phyloP scores from a whole-genome alignment of 495 filamentous ascomycete genomes.

The Delitschia confertaspora region DNA sequence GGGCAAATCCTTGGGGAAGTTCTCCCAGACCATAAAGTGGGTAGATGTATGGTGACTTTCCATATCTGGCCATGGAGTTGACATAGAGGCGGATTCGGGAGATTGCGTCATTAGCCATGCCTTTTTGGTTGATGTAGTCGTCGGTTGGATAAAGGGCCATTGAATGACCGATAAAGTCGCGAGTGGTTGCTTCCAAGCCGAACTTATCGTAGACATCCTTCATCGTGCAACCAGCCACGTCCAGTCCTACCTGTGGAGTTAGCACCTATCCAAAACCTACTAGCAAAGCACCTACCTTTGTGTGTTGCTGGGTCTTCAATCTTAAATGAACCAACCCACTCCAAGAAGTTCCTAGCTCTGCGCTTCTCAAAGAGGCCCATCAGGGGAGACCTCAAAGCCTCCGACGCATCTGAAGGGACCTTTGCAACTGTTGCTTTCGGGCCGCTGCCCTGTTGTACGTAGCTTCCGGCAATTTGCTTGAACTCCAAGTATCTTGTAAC shows the following conservation, averaged over 20 bases:
- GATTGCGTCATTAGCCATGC: slow-evolving; percentile 75
- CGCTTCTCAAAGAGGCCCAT: slow-evolving; percentile 98
- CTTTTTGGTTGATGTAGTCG: slow-evolving; percentile 64
- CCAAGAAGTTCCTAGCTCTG: slow-evolving; percentile 90
- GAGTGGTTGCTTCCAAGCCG: slow-evolving; percentile 79
- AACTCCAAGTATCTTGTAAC: slow-evolving; percentile 97
- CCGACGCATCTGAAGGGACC: slow-evolving; percentile 86
- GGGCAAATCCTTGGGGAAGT: slow-evolving; percentile 95
- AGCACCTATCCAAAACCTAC: slow-evolving; percentile 6
- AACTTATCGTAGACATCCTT: slow-evolving; percentile 98
- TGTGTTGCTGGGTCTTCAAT: slow-evolving; percentile 74
- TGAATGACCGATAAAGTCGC: slow-evolving; percentile 93
- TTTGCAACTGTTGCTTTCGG: slow-evolving; percentile 85
- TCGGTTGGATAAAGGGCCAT: slow-evolving; percentile 95
- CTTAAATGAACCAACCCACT: slow-evolving; percentile 92
- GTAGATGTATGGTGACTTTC: slow-evolving; percentile 99
- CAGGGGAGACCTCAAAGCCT: slow-evolving; percentile 84
- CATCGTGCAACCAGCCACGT: slow-evolving; percentile 73
- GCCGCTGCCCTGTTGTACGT: slow-evolving; percentile 79
- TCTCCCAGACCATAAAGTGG: slow-evolving; percentile 96
- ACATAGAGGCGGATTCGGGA: slow-evolving; percentile 92
- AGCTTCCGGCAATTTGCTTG: slow-evolving; percentile 96
- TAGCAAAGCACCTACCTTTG: slow-evolving; percentile 53
- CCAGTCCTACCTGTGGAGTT: slow-evolving; percentile 53
- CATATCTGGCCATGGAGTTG: slow-evolving; percentile 95